Evolutionary conservation across 148 eudicot genomes (phyloP).

Genomic region (Silene latifolia): DNA sequence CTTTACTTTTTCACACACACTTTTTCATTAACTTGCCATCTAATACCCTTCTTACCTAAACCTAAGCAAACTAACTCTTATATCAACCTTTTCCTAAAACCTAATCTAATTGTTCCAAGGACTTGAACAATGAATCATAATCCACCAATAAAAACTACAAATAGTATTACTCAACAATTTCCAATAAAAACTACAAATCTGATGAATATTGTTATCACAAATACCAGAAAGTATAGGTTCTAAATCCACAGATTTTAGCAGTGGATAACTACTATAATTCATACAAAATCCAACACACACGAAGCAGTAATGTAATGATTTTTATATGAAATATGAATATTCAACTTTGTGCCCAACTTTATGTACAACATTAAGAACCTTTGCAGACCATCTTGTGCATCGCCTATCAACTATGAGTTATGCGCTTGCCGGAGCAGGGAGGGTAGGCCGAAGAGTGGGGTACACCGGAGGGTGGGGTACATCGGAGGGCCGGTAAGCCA

Average conservation of each 20-base stretch:
- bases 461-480: too few relatives aligned
- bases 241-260: neutral
- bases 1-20: too few relatives aligned
- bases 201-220: neutral
- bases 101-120: too few relatives aligned
- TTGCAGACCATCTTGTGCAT: slow-evolving; percentile 1
- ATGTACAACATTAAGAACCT: slow-evolving; percentile 23
- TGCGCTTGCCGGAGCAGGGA: slow-evolving; percentile 17
- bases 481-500: too few relatives aligned
- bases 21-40: too few relatives aligned
- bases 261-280: neutral
- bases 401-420: slow-evolving; percentile 10
- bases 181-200: slow-evolving; percentile 9
- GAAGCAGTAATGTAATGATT: neutral
- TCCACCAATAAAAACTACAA: neutral
- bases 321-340: neutral
- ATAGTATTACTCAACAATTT: slow-evolving; percentile 3
- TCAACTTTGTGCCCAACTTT: slow-evolving; percentile 14
- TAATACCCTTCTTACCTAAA: too few relatives aligned
- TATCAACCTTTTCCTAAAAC: too few relatives aligned
- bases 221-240: neutral
- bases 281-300: slow-evolving; percentile 10
- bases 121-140: too few relatives aligned
- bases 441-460: too few relatives aligned
- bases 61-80: too few relatives aligned